phyloP scores from a whole-genome alignment of 805 yeast species.

The Metschnikowia lunata region DNA sequence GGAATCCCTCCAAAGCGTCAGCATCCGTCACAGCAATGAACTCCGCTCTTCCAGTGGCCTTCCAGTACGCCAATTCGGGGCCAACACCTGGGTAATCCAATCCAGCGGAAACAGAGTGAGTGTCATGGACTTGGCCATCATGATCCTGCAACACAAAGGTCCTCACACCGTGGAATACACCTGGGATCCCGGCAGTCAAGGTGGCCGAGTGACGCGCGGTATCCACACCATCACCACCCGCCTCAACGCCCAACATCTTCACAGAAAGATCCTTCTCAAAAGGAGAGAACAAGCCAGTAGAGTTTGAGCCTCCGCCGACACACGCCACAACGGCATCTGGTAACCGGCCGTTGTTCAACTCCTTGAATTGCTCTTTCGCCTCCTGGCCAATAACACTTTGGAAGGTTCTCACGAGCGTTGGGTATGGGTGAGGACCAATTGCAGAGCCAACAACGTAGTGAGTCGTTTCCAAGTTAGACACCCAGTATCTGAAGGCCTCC shows the following conservation, averaged over 20 bases:
- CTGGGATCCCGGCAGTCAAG: conserved; percentile 89
- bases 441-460: conserved; percentile 98
- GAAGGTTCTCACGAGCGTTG: conserved; percentile 96
- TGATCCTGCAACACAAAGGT: conserved; percentile 86
- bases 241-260: conserved; percentile 88
- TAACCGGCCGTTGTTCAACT: conserved; percentile 70
- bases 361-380: conserved; percentile 84
- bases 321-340: conserved; percentile 97
- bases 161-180: conserved; percentile 97
- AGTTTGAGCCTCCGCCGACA: conserved; percentile 99
- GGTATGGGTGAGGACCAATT: conserved; percentile 99
- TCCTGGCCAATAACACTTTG: conserved; percentile 96
- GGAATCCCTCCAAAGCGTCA: conserved; percentile 91
- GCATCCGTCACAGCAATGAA: conserved; percentile 93
- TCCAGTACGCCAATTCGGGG: conserved; percentile 96
- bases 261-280: conserved; percentile 80
- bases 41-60: conserved; percentile 85
- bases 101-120: conserved; percentile 98
- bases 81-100: conserved; percentile 99
- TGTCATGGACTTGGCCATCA: conserved; percentile 96
- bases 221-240: conserved; percentile 96
- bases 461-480: conserved; percentile 75
- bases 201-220: conserved; percentile 92
- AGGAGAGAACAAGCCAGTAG: conserved; percentile 93
- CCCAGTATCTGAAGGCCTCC: conserved; percentile 97